phyloP scores from a whole-genome alignment of 768 basidiomycete genomes.

The Trametes sanguinea region DNA sequence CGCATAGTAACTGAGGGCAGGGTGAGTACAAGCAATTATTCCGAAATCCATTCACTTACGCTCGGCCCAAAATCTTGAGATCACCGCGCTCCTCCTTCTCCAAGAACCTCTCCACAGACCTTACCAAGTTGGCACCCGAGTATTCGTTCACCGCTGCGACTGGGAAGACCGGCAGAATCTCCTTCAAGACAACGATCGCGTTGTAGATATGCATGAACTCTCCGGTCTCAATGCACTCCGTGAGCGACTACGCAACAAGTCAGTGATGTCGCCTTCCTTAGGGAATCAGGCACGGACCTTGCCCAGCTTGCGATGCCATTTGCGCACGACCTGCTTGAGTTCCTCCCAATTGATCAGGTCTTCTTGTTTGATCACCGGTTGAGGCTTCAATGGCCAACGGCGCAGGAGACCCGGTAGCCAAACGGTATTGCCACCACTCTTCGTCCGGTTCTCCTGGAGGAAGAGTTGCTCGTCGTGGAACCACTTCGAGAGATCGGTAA shows the following conservation, averaged over 20 bases:
- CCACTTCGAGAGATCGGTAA: constrained; percentile 82
- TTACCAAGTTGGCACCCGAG: constrained; percentile 56
- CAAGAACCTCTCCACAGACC: constrained; percentile 64
- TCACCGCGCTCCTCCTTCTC: constrained; percentile 82
- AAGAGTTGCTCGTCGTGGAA: constrained; percentile 73
- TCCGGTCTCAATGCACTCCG: constrained; percentile 77
- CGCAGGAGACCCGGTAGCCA: constrained; percentile 72
- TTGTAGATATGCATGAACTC: constrained; percentile 99
- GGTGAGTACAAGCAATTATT: background rate
- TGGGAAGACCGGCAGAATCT: constrained; percentile 89
- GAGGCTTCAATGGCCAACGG: constrained; percentile 42
- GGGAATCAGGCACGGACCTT: constrained; percentile 48
- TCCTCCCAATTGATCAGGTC: constrained; percentile 69
- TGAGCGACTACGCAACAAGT: constrained; percentile 58
- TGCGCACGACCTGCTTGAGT: constrained; percentile 71
- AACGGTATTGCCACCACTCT: constrained; percentile 58
- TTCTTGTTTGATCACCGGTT: constrained; percentile 44
- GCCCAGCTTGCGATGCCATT: constrained; percentile 81
- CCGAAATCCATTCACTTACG: constrained; percentile 45
- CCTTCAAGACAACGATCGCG: constrained; percentile 90
- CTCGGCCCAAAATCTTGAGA: constrained; percentile 75
- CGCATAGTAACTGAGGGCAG: constrained; percentile 59
- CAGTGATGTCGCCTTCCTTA: background rate
- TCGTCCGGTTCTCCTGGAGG: constrained; percentile 67
- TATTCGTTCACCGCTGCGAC: constrained; percentile 55